Base-by-base conservation (phyloP, 2,329 filamentous ascomycete species). In the Trichoderma sp. region DNA sequence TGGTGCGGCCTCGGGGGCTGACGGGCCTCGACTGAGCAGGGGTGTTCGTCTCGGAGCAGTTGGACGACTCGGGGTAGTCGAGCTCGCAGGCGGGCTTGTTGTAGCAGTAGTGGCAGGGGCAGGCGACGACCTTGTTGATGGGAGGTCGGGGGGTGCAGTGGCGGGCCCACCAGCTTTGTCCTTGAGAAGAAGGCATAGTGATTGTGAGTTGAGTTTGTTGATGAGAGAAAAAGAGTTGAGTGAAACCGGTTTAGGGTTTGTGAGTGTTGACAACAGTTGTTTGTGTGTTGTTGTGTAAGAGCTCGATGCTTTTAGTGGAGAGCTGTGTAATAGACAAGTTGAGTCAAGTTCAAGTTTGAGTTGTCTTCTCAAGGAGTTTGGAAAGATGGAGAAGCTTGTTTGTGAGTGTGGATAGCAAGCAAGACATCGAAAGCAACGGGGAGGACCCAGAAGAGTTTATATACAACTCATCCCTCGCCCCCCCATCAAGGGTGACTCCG, bases 81-180 rank as follows among this genome's bases (percentile, higher is more conserved):
- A 63, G 43, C 34, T 71, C 72, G 1, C 47, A n/a, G 28, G 43
- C 47, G 6, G 36, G 26, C 30, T 32, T 47, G 71, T 78, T 79
- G 77, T 75, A 82, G 77, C 80, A 82, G 59, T 76, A 73, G 66
- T 76, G 78, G 74, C 82, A 83, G 67, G 81, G 81, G 70, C 82
- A 83, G 23, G 77, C 73, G 4, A 80, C 76, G 39, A 75, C 76
- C 72, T 75, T 74, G 75, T 77, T 79, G 75, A 81, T 76, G 59
- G 82, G 81, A 2, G 81, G 81, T 20, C 80, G 79, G 68, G 82
- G 80, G 62, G 81, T 76, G 73, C 80, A 82, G 78, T 83, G 82
- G 73, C 81, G 81, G 63, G 80, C 79, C 72, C 82, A 82, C 82
- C 82, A 83, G 74, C 76, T 78, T 64, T 78, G 79, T 59, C 73